Evolutionary conservation across 164 flowering plant species (phyloP).

Genomic region (Magnolia officinalis): DNA sequence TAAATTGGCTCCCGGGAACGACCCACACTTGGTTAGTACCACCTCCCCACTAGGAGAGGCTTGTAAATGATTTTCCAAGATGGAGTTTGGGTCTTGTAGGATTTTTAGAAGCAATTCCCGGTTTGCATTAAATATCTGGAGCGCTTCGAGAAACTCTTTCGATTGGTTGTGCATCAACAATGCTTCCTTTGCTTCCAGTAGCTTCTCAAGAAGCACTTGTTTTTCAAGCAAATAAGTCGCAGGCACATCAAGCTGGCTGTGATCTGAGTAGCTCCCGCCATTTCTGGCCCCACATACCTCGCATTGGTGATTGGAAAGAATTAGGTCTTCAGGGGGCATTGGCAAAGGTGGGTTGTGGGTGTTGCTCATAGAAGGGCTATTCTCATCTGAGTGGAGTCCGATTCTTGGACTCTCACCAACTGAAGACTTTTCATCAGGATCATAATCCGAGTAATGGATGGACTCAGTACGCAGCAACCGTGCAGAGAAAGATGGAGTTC

Average conservation of each 20-base stretch:
- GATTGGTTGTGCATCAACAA: slow-evolving; percentile 26
- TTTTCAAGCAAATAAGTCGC: slow-evolving; percentile 28
- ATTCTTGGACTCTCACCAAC: slow-evolving; percentile 3
- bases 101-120: slow-evolving; percentile 43
- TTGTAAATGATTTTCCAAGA: slow-evolving; percentile 33
- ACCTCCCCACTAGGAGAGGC: slow-evolving; percentile 15
- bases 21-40: slow-evolving; percentile 36
- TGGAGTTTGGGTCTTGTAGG: slow-evolving; percentile 44
- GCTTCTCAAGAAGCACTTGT: slow-evolving; percentile 29
- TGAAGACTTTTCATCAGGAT: slow-evolving; percentile 12
- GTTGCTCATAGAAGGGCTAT: slow-evolving; percentile 10
- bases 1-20: slow-evolving; percentile 39
- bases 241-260: slow-evolving; percentile 24
- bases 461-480: slow-evolving; percentile 28
- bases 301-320: slow-evolving; percentile 8
- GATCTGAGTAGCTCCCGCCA: slow-evolving; percentile 13
- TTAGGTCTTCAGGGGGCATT: slow-evolving; percentile 11
- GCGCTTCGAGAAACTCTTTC: slow-evolving; percentile 45
- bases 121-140: slow-evolving; percentile 39
- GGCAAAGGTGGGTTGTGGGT: slow-evolving; percentile 13
- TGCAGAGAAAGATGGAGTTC: slow-evolving; percentile 34
- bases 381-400: slow-evolving; percentile 14
- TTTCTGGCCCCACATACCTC: slow-evolving; percentile 24
- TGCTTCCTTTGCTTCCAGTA: slow-evolving; percentile 20
- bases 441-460: slow-evolving; percentile 23